phyloP scores from a whole-genome alignment of 2,329 filamentous ascomycete species.

The Didymella keratinophila region DNA sequence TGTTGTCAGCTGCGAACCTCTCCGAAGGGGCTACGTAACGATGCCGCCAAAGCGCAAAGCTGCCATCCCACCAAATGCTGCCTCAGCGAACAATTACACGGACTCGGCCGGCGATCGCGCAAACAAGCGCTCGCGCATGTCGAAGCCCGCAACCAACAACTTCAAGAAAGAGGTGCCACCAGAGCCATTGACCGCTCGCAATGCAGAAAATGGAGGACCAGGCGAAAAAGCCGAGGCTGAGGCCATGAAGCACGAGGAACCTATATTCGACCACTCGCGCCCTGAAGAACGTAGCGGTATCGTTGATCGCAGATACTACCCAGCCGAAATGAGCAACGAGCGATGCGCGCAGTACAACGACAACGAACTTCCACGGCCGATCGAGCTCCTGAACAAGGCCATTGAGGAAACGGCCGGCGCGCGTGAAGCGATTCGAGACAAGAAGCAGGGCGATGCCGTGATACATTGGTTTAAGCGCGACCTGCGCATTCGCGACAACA shows the following conservation, averaged over 20 bases:
- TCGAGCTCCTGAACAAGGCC: constrained; percentile 70
- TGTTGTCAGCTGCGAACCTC: background rate
- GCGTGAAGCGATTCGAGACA: constrained; percentile 58
- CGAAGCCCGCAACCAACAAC: constrained; percentile 40
- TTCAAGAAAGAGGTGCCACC: constrained; percentile 26
- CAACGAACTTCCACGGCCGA: constrained; percentile 74
- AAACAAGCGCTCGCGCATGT: constrained; percentile 49
- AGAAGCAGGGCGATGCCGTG: constrained; percentile 63
- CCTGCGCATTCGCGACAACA: constrained; percentile 77
- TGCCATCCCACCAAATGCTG: constrained; percentile 22
- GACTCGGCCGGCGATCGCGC: constrained; percentile 43
- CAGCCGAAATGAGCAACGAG: constrained; percentile 82
- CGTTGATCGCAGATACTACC: constrained; percentile 73
- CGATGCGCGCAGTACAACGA: constrained; percentile 77
- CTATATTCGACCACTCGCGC: constrained; percentile 48
- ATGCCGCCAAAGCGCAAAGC: constrained; percentile 50
- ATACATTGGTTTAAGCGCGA: constrained; percentile 94
- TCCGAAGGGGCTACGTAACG: background rate
- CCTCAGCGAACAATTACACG: constrained; percentile 45
- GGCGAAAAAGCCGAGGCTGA: constrained; percentile 22
- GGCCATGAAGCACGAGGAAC: background rate
- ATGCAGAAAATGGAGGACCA: constrained; percentile 29
- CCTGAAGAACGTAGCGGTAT: constrained; percentile 50
- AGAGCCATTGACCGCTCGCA: constrained; percentile 20
- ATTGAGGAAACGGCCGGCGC: constrained; percentile 66